phyloP scores from a whole-genome alignment of 352 stramenopile species.

The Phytopythium delawarense region DNA sequence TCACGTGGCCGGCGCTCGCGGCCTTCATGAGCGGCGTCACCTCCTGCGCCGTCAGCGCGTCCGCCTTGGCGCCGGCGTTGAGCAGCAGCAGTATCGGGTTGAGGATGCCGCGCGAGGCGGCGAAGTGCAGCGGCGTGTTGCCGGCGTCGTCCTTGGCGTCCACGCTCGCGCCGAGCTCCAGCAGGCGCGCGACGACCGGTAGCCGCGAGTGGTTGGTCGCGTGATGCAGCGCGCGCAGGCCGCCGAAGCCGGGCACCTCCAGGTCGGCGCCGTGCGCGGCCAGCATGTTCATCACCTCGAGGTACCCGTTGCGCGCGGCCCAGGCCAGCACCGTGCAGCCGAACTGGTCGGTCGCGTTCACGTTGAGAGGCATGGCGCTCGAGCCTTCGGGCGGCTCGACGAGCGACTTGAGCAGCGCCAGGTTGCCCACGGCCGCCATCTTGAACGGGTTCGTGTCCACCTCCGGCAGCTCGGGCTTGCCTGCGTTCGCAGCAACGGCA shows the following conservation, averaged over 20 bases:
- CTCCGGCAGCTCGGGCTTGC: constrained; percentile 74
- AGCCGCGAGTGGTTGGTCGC: constrained; percentile 78
- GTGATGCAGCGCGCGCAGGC: constrained; percentile 81
- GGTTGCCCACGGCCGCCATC: constrained; percentile 75
- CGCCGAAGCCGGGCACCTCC: constrained; percentile 68
- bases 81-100: constrained; percentile 81
- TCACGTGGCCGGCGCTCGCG: constrained; percentile 69
- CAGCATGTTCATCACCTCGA: constrained; percentile 79
- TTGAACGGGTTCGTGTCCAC: constrained; percentile 86
- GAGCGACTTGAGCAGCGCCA: constrained; percentile 62
- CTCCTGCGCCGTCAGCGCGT: constrained; percentile 65
- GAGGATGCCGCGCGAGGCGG: constrained; percentile 74
- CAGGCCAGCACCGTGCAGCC: constrained; percentile 79
- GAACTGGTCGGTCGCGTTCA: constrained; percentile 79
- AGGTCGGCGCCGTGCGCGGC: constrained; percentile 59
- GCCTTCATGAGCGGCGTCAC: constrained; percentile 87
- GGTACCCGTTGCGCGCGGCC: constrained; percentile 81
- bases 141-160: constrained; percentile 83
- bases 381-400: constrained; percentile 54
- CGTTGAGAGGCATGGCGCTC: constrained; percentile 39
- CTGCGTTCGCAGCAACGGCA: constrained; percentile 3
- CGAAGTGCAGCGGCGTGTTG: constrained; percentile 84
- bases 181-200: constrained; percentile 50
- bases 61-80: constrained; percentile 73
- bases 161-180: constrained; percentile 71